phyloP scores from a whole-genome alignment of 169 alveolate genomes.

The Perkinsus olseni region DNA sequence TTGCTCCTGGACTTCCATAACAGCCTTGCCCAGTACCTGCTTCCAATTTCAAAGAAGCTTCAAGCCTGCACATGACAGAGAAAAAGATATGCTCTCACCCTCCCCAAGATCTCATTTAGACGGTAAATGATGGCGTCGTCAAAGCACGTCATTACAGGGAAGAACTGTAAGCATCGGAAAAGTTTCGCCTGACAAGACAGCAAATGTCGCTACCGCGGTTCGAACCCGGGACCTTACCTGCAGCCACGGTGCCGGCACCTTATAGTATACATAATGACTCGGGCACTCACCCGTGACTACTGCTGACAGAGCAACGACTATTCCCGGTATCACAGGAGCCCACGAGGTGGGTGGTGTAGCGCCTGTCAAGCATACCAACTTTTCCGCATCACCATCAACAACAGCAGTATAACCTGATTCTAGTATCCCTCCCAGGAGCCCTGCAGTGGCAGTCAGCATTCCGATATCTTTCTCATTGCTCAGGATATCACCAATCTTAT shows the following conservation, averaged over 20 bases:
- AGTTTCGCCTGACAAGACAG: constrained; percentile 49
- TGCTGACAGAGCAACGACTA: background rate
- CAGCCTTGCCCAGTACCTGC: background rate
- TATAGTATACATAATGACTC: constrained; percentile 63
- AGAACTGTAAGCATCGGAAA: constrained; percentile 52
- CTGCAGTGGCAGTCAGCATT: background rate
- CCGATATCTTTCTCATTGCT: background rate
- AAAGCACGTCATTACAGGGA: constrained; percentile 37
- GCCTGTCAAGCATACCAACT: background rate
- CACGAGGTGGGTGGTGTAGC: background rate
- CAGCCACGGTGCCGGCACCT: constrained; percentile 56
- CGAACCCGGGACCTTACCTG: background rate
- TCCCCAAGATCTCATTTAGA: background rate
- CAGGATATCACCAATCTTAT: background rate
- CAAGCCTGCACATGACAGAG: background rate
- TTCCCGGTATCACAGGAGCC: background rate
- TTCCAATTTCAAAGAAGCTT: background rate
- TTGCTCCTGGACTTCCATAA: background rate
- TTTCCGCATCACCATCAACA: no score
- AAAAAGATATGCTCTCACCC: background rate
- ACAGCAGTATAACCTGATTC: no score
- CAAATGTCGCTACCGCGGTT: background rate
- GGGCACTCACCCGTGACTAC: constrained; percentile 17
- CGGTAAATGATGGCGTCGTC: background rate
- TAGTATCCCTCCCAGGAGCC: background rate